A percentile compares a stretch with the other conserved stretches of the same genome.
Evolutionary conservation across 768 basidiomycete species (phyloP).

Genomic region (Boletus rubropictus): DNA sequence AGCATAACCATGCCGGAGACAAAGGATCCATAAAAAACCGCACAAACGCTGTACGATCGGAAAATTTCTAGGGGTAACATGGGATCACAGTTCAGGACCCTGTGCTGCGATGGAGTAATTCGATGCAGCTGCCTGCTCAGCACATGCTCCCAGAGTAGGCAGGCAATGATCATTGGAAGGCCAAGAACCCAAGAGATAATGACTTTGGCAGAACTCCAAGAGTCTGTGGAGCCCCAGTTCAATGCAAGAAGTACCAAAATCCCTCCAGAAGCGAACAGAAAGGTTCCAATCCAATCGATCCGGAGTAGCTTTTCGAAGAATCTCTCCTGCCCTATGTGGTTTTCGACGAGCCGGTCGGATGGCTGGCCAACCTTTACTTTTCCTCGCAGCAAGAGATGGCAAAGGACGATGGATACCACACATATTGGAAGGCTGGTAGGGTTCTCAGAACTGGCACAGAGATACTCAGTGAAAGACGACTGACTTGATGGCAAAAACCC

Average conservation of each 20-base stretch:
- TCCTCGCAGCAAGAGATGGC: not conserved
- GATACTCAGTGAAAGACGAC: not conserved
- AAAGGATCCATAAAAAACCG: not conserved
- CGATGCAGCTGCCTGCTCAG: not conserved
- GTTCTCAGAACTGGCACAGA: no score
- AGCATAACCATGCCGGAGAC: not conserved
- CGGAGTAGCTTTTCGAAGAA: not conserved
- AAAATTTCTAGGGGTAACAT: not conserved
- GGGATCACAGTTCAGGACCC: not conserved
- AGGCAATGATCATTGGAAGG: not conserved
- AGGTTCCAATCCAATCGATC: not conserved
- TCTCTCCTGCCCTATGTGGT: not conserved
- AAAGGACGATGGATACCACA: not conserved
- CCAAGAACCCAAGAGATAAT: not conserved
- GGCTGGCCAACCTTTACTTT: not conserved
- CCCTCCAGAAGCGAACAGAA: not conserved
- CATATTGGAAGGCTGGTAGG: no score
- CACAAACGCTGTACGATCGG: not conserved
- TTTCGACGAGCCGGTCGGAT: not conserved
- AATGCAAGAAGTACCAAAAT: not conserved
- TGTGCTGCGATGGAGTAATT: not conserved
- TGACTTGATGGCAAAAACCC: not conserved
- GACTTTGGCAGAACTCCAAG: not conserved
- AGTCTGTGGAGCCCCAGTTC: not conserved
- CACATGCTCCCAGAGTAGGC: not conserved